Conservation (phyloP, 495 filamentous ascomycete genomes). For the Thozetella sp. region DNA sequence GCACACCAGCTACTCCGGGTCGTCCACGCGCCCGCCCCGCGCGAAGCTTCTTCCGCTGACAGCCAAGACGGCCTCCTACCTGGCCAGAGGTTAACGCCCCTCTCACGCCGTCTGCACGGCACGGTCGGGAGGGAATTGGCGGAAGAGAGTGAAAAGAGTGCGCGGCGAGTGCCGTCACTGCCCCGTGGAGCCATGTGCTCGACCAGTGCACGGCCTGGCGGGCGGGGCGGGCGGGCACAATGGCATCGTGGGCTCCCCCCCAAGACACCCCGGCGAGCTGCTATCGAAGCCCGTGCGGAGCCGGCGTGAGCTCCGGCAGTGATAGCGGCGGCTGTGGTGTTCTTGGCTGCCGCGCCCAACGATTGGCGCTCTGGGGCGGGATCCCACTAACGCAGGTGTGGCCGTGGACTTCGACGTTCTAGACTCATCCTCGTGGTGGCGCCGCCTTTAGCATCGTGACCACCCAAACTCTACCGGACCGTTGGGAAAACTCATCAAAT, state of each 20-base stretch:
- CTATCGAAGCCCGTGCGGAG: constrained; percentile 1
- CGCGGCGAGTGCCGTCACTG: background rate
- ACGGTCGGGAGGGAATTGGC: background rate
- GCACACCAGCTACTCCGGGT: too few relatives aligned
- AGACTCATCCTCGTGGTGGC: background rate
- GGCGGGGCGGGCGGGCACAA: background rate
- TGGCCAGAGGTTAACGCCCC: background rate
- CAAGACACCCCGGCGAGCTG: background rate
- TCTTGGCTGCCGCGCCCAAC: background rate
- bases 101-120: background rate
- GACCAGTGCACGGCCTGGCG: background rate
- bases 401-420: background rate
- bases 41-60: too few relatives aligned
- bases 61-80: too few relatives aligned
- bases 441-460: background rate
- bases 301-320: background rate
- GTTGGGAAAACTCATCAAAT: background rate
- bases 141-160: background rate
- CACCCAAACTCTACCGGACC: background rate
- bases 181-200: background rate
- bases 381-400: background rate
- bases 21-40: too few relatives aligned
- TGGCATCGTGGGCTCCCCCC: background rate
- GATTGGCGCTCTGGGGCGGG: background rate
- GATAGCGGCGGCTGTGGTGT: constrained; percentile 3